phyloP scores from a whole-genome alignment of 345 rosid genomes.

The Capsella bursapastoris region DNA sequence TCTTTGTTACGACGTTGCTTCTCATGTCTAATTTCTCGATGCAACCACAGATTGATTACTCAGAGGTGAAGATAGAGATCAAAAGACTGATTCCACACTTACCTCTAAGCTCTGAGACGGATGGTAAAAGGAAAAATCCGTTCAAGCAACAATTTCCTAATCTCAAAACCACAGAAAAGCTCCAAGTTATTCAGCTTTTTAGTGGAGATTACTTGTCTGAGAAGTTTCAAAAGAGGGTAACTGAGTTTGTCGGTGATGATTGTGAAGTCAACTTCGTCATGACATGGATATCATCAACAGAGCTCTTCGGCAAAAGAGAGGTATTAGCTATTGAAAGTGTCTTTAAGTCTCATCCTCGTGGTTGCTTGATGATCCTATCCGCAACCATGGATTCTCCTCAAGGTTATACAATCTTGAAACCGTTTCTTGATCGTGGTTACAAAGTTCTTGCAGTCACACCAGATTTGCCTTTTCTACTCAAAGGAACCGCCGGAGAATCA shows the following conservation, averaged over 20 bases:
- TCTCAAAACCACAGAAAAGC: conserved; percentile 47
- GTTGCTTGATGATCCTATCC: conserved; percentile 71
- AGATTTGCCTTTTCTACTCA: conserved; percentile 60
- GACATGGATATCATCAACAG: conserved; percentile 75
- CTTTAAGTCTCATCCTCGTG: conserved; percentile 62
- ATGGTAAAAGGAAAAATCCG: conserved; percentile 22
- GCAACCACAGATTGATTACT: conserved; percentile 33
- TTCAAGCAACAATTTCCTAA: conserved; percentile 10
- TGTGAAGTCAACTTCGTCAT: conserved; percentile 66
- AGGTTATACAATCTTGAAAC: conserved; percentile 63
- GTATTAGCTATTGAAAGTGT: conserved; percentile 60
- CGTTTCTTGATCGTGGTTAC: conserved; percentile 56
- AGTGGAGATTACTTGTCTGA: conserved; percentile 48
- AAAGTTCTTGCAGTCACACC: conserved; percentile 65
- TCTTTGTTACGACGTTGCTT: conserved; percentile 29
- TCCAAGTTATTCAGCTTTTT: conserved; percentile 49
- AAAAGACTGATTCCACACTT: conserved; percentile 34
- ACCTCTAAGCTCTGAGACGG: conserved; percentile 37
- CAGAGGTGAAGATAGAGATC: conserved; percentile 38
- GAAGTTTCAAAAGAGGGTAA: conserved; percentile 55
- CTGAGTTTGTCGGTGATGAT: conserved; percentile 48
- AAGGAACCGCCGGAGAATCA: conserved; percentile 61
- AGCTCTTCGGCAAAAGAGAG: conserved; percentile 57
- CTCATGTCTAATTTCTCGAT: conserved; percentile 34
- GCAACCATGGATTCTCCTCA: conserved; percentile 58